A percentile compares a stretch with the other conserved stretches of the same genome.
Evolutionary conservation across 31 red algal genomes (phyloP).

Genomic region (Endocladia muricata): DNA sequence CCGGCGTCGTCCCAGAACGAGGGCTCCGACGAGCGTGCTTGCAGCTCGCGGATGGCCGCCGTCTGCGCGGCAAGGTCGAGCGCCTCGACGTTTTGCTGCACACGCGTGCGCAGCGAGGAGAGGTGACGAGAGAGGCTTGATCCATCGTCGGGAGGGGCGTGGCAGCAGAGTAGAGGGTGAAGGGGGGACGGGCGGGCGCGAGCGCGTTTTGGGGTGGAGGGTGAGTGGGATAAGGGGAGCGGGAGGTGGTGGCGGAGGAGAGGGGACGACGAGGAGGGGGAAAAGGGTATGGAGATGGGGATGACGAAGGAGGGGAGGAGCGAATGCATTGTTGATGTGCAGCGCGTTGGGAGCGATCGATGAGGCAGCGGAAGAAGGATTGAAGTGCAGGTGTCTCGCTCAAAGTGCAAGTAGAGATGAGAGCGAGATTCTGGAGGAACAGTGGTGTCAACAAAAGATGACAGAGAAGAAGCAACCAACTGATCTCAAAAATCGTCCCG

Average conservation of each 20-base stretch:
- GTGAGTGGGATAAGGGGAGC: not conserved
- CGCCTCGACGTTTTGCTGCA: constrained; percentile 12
- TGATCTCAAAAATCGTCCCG: too few relatives aligned
- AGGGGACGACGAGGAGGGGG: not conserved
- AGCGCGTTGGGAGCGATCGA: too few relatives aligned
- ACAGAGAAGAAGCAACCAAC: too few relatives aligned
- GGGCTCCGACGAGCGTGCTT: constrained; percentile 21
- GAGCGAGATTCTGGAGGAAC: too few relatives aligned
- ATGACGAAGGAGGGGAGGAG: not conserved
- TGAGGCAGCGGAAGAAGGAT: too few relatives aligned
- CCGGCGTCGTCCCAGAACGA: constrained; percentile 67
- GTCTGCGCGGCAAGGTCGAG: constrained; percentile 23
- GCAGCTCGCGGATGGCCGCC: constrained; percentile 37
- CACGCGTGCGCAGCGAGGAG: constrained; percentile 12
- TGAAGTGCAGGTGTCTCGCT: too few relatives aligned
- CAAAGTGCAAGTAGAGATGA: too few relatives aligned
- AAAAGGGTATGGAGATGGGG: not conserved
- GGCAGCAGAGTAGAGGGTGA: not conserved
- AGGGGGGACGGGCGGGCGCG: not conserved
- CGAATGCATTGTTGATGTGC: not conserved
- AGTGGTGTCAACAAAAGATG: too few relatives aligned
- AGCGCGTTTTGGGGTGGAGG: not conserved
- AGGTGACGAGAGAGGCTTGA: too few relatives aligned
- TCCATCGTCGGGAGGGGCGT: not conserved
- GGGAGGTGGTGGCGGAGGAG: not conserved